A percentile compares a stretch with the other conserved stretches of the same genome.
Conservation (phyloP, 2,329 filamentous ascomycete genomes). For the Fusarium sororula region DNA sequence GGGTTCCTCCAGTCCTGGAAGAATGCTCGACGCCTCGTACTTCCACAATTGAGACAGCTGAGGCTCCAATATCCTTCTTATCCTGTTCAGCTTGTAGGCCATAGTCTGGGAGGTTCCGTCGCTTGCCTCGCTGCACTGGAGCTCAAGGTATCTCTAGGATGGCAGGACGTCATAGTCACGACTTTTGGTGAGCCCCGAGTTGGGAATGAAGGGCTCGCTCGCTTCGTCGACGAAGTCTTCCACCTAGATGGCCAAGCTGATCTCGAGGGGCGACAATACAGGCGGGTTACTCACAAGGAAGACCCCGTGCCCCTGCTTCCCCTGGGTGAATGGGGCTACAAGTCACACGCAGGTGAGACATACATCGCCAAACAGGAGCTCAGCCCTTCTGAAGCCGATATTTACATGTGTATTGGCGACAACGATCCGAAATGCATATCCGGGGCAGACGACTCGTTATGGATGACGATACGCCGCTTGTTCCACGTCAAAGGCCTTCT, state of each 20-base stretch:
- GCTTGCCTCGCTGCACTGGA: slow-evolving; percentile 88
- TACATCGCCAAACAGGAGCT: slow-evolving; percentile 79
- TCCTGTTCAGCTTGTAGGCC: slow-evolving; percentile 81
- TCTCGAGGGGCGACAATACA: slow-evolving; percentile 60
- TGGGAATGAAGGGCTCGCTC: slow-evolving; percentile 65
- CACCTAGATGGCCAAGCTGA: slow-evolving; percentile 48
- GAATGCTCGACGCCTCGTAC: slow-evolving; percentile 73
- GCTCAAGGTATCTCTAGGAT: slow-evolving; percentile 75
- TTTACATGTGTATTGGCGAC: slow-evolving; percentile 77
- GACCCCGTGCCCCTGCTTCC: slow-evolving; percentile 93
- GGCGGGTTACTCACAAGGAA: slow-evolving; percentile 83
- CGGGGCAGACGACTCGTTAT: slow-evolving; percentile 57
- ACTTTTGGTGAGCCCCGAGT: slow-evolving; percentile 90
- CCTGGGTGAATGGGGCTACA: slow-evolving; percentile 86
- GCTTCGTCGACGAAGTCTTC: slow-evolving; percentile 65
- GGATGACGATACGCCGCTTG: slow-evolving; percentile 39
- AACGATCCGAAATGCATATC: slow-evolving; percentile 77
- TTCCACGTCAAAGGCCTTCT: slow-evolving; percentile 39
- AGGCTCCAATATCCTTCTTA: slow-evolving; percentile 73
- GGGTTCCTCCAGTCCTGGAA: slow-evolving; percentile 90
- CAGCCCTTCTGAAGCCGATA: slow-evolving; percentile 72
- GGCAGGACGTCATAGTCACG: slow-evolving; percentile 78
- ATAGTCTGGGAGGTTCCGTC: slow-evolving; percentile 92
- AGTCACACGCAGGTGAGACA: slow-evolving; percentile 85
- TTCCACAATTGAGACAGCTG: slow-evolving; percentile 71